Evolutionary conservation across 768 basidiomycete genomes (phyloP).

Genomic region (Lactifluus piperatus): DNA sequence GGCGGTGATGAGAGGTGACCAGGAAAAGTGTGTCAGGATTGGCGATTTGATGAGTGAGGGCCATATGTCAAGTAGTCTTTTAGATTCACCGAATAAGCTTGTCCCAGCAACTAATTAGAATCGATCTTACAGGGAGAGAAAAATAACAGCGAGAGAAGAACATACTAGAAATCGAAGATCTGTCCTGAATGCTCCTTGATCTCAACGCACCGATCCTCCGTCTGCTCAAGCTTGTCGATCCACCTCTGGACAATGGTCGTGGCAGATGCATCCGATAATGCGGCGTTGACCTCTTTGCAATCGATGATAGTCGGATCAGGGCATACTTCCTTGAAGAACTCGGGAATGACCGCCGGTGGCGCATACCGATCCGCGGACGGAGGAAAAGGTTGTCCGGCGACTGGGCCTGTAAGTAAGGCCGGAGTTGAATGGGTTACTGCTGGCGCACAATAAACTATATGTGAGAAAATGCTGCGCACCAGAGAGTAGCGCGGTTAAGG

Average conservation of each 20-base stretch:
- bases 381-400: conserved; percentile 34
- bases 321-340: conserved; percentile 35
- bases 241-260: conserved; percentile 27
- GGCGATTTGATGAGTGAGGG: conserved; percentile 28
- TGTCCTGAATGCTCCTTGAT: conserved; percentile 28
- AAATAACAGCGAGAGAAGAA: too few species aligned
- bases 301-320: conserved; percentile 30
- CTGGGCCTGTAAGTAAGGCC: too few species aligned
- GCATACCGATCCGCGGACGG: conserved; percentile 26
- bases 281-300: conserved; percentile 25
- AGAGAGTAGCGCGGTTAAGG: too few species aligned
- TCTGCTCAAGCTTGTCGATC: conserved; percentile 28
- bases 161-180: too few species aligned
- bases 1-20: conserved; percentile 25
- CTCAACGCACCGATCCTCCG: conserved; percentile 35
- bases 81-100: background rate
- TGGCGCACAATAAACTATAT: too few species aligned
- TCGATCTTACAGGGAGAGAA: too few species aligned
- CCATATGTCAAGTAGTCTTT: conserved; percentile 31
- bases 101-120: too few species aligned
- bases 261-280: conserved; percentile 25
- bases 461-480: too few species aligned
- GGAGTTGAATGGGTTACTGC: too few species aligned
- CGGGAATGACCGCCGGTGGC: conserved; percentile 30
- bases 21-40: too few species aligned